Evolutionary conservation across 176 grass and related monocot species (phyloP).

Genomic region (Oryza rufipogon): DNA sequence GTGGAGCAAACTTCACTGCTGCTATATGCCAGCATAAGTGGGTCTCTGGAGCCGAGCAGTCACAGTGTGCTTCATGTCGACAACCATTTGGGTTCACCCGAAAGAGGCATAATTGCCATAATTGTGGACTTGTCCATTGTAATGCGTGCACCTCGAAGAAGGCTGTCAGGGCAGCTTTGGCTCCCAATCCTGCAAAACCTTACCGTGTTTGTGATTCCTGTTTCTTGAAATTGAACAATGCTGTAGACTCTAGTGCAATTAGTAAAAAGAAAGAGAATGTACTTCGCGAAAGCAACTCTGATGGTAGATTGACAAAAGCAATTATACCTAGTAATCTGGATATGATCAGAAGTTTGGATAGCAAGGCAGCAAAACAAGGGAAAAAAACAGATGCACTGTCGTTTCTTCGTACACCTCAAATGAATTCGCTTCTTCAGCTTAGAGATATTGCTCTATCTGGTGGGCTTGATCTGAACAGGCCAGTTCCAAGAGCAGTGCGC

Average conservation of each 20-base stretch:
- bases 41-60: slow-evolving; percentile 77
- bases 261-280: slow-evolving; percentile 69
- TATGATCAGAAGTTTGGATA: slow-evolving; percentile 82
- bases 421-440: slow-evolving; percentile 76
- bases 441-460: slow-evolving; percentile 75
- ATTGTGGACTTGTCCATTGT: slow-evolving; percentile 91
- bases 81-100: slow-evolving; percentile 95
- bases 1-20: slow-evolving; percentile 90
- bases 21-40: slow-evolving; percentile 92
- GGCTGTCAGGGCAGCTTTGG: slow-evolving; percentile 69
- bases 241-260: slow-evolving; percentile 49
- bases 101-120: slow-evolving; percentile 94
- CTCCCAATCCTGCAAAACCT: slow-evolving; percentile 88
- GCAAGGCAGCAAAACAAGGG: slow-evolving; percentile 70
- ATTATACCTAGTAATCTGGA: slow-evolving; percentile 80
- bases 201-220: slow-evolving; percentile 97
- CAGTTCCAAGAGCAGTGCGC: slow-evolving; percentile 62
- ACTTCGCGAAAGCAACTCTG: slow-evolving; percentile 66
- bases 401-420: slow-evolving; percentile 66
- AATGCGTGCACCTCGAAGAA: slow-evolving; percentile 80
- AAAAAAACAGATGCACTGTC: slow-evolving; percentile 65
- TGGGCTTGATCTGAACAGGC: slow-evolving; percentile 62
- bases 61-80: slow-evolving; percentile 75
- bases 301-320: slow-evolving; percentile 57
- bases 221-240: slow-evolving; percentile 85